These are phyloP conservation scores for Phytophthora pisi DNA, from an alignment of 352 stramenopile species.

Conservation along the genomic window DNA sequence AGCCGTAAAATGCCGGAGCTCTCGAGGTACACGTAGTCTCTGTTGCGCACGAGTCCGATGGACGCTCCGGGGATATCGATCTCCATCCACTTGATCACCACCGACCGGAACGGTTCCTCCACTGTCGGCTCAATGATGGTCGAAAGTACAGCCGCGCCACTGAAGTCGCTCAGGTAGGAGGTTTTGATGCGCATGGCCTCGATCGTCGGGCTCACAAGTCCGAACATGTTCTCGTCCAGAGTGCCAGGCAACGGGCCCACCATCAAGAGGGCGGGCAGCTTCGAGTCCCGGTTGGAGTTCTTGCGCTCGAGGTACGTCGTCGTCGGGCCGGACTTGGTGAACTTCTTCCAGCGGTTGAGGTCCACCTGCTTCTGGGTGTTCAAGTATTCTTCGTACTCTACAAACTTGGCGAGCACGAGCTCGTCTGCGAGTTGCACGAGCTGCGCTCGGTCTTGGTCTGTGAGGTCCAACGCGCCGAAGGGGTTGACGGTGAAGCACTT, in stretches of 20 bases:
- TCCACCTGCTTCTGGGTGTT: constrained; percentile 13
- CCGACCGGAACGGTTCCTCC: constrained; percentile 44
- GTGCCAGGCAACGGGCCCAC: constrained; percentile 29
- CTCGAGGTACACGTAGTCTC: constrained; percentile 33
- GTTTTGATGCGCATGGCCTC: constrained; percentile 32
- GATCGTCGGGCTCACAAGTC: constrained; percentile 31
- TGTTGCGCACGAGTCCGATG: constrained; percentile 22
- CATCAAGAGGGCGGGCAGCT: constrained; percentile 16
- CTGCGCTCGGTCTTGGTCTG: constrained; percentile 5
- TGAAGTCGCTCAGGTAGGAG: constrained; percentile 26
- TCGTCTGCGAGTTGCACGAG: constrained; percentile 17
- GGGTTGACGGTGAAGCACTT: constrained; percentile 27
- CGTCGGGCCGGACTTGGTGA: not conserved
- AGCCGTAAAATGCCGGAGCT: constrained; percentile 15
- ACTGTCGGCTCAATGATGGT: constrained; percentile 44
- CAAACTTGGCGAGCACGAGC: constrained; percentile 16
- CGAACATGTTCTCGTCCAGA: constrained; percentile 51
- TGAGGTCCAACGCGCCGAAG: constrained; percentile 4
- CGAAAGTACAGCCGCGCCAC: constrained; percentile 43
- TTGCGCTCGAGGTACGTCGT: constrained; percentile 23
- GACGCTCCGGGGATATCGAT: constrained; percentile 15
- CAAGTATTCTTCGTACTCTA: constrained; percentile 20
- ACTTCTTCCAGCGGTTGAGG: constrained; percentile 22
- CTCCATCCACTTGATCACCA: constrained; percentile 47
- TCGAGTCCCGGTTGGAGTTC: constrained; percentile 13